These are phyloP conservation scores for Phanerochaete carnosa DNA, from an alignment of 768 basidiomycete genomes.

Conservation along the genomic window DNA sequence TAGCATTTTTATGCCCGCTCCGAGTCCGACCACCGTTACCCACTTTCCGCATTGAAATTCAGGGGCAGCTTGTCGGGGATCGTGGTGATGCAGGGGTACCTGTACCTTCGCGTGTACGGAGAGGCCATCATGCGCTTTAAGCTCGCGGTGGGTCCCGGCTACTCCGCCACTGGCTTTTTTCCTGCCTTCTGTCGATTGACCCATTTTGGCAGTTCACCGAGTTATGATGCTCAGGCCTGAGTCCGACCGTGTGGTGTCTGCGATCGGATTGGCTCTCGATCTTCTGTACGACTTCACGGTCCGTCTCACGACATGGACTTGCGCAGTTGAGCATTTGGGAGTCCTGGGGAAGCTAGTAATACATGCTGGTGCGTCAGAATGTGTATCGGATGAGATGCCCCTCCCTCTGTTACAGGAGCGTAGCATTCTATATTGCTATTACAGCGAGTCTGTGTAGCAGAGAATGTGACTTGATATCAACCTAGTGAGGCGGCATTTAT, in stretches of 20 bases:
- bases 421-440: neutral
- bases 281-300: constrained; percentile 21
- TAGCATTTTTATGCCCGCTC: neutral
- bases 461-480: neutral
- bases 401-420: neutral
- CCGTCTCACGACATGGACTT: constrained; percentile 18
- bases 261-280: constrained; percentile 22
- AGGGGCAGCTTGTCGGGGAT: constrained; percentile 19
- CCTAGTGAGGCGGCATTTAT: constrained; percentile 8
- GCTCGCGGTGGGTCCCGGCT: constrained; percentile 17
- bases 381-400: neutral
- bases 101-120: constrained; percentile 20
- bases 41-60: neutral
- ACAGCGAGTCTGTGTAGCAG: neutral
- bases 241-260: too few relatives aligned
- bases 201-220: neutral
- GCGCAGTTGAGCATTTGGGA: constrained; percentile 19
- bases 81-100: constrained; percentile 20
- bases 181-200: too few relatives aligned
- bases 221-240: too few relatives aligned
- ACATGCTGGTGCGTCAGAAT: constrained; percentile 20
- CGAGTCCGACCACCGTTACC: too few relatives aligned
- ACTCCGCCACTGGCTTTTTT: neutral
- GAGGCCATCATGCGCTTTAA: constrained; percentile 16
- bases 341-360: constrained; percentile 12